Conservation (phyloP, 768 basidiomycete species). For the Phlebiopsis gigantea region DNA sequence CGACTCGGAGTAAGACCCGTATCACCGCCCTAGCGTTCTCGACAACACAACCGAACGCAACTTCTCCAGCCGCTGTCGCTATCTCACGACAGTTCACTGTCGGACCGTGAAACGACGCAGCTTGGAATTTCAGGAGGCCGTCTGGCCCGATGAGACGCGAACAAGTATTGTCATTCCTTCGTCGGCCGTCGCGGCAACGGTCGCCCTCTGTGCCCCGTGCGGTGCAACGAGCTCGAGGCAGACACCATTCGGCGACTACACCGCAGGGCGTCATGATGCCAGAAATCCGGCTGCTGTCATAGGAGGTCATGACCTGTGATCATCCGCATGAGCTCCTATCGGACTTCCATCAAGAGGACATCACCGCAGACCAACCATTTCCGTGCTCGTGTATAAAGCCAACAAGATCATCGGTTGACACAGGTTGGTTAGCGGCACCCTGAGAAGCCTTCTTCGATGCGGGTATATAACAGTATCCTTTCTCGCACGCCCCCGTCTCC, state of each 20-base stretch:
- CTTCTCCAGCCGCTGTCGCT: not conserved
- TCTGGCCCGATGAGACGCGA: not conserved
- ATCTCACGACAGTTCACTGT: not conserved
- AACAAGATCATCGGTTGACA: not conserved
- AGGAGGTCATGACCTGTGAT: not conserved
- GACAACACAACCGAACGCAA: no score
- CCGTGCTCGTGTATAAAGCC: not conserved
- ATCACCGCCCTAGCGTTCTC: no score
- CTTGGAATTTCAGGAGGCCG: not conserved
- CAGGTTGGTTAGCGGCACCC: not conserved
- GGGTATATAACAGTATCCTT: not conserved
- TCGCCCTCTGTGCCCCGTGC: not conserved
- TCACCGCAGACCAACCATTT: not conserved
- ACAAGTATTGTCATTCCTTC: not conserved
- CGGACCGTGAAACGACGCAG: no score
- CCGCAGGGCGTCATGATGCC: not conserved
- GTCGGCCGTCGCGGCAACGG: not conserved
- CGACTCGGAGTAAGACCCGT: no score
- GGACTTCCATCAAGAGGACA: not conserved
- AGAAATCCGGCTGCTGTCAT: not conserved
- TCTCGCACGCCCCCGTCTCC: conserved; percentile 2
- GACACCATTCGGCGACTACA: not conserved
- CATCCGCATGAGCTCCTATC: not conserved
- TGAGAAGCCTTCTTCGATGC: not conserved
- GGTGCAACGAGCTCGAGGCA: not conserved